These are phyloP conservation scores for Monosporascus cannonballus DNA, from an alignment of 2,329 filamentous ascomycete genomes.

Conservation along the genomic window DNA sequence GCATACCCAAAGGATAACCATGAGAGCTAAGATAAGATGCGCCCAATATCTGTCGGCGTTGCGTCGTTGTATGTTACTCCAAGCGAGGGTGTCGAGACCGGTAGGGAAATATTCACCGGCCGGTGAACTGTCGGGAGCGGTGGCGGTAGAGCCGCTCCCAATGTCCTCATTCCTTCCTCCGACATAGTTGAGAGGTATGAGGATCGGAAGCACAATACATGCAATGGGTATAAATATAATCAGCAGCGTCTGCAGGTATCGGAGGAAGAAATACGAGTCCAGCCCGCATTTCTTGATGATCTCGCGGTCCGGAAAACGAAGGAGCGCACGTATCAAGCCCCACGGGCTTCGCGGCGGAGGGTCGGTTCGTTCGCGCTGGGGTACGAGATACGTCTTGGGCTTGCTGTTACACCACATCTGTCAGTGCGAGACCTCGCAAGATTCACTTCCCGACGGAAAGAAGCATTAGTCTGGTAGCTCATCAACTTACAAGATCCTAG, in stretches of 20 bases:
- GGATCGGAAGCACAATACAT: constrained; percentile 70
- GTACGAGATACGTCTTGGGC: constrained; percentile 79
- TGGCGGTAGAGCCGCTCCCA: constrained; percentile 24
- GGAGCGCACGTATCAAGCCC: constrained; percentile 51
- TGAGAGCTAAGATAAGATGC: constrained; percentile 73
- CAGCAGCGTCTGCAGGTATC: constrained; percentile 73
- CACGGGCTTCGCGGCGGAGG: constrained; percentile 56
- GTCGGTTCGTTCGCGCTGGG: constrained; percentile 76
- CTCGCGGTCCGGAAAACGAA: constrained; percentile 66
- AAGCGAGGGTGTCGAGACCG: constrained; percentile 77
- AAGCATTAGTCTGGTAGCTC: neutral
- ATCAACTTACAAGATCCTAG: constrained; percentile 69
- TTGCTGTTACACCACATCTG: constrained; percentile 44
- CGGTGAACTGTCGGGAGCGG: constrained; percentile 5
- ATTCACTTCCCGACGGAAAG: constrained; percentile 10
- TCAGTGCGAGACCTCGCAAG: constrained; percentile 3
- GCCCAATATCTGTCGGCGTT: constrained; percentile 72
- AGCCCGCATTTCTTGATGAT: constrained; percentile 93
- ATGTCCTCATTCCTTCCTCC: constrained; percentile 60
- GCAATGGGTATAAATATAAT: constrained; percentile 88
- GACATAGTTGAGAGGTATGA: constrained; percentile 78
- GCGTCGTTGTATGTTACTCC: constrained; percentile 70
- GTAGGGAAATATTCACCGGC: constrained; percentile 34
- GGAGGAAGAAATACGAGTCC: constrained; percentile 86
- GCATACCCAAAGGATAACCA: constrained; percentile 78